A percentile compares a stretch with the other conserved stretches of the same genome.
Conservation (phyloP, 306 rosid species). For the Lathyrus aphaca region DNA sequence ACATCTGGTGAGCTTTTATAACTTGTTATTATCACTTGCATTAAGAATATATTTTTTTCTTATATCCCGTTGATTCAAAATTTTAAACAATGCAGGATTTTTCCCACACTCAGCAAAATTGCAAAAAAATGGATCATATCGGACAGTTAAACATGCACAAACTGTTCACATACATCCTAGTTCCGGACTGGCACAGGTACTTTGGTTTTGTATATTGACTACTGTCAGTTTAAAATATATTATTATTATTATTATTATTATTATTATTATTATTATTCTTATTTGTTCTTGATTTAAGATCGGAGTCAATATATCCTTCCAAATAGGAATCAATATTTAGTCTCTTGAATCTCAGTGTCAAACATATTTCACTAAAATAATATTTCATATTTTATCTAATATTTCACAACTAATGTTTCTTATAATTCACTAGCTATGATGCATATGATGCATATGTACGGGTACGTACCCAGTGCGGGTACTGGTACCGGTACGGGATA, state of each 20-base stretch:
- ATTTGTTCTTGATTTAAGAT: neutral
- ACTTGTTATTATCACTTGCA: constrained; percentile 23
- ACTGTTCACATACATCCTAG: constrained; percentile 96
- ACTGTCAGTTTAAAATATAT: too few relatives aligned
- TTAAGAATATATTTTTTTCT: neutral
- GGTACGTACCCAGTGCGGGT: too few relatives aligned
- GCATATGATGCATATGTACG: too few relatives aligned
- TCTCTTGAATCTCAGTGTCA: neutral
- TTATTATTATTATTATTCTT: neutral
- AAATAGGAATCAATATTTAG: neutral
- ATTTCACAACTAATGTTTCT: neutral
- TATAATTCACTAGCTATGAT: neutral
- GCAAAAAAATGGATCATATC: constrained; percentile 86
- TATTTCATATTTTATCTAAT: neutral
- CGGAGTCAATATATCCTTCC: neutral
- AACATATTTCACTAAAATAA: neutral
- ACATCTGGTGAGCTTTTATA: constrained; percentile 65
- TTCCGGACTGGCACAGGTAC: constrained; percentile 86
- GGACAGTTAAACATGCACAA: constrained; percentile 78
- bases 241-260: too few relatives aligned
- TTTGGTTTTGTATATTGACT: constrained; percentile 1
- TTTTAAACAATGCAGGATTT: constrained; percentile 56
- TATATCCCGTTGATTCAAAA: constrained; percentile 34
- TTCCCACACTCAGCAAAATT: constrained; percentile 82
- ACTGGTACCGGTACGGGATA: too few relatives aligned